Evolutionary conservation across 2,329 filamentous ascomycete species (phyloP).

Genomic region (Nigrograna mackinnonii): DNA sequence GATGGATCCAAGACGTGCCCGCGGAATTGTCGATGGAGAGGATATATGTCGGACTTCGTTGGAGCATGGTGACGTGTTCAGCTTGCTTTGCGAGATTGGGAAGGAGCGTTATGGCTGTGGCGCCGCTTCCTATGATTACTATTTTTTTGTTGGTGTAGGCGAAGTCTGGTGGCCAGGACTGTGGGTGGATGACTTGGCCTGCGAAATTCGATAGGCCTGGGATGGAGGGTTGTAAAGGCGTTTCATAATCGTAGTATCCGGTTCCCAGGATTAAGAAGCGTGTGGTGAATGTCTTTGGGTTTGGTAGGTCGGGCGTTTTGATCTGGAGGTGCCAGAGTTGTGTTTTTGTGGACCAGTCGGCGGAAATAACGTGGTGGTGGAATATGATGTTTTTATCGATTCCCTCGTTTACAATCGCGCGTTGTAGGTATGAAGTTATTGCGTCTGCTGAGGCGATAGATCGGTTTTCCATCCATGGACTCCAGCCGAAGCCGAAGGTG

Average conservation of each 20-base stretch:
- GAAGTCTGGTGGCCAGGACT: constrained; percentile 71
- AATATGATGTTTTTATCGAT: constrained; percentile 48
- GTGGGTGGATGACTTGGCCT: constrained; percentile 66
- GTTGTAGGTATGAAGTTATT: constrained; percentile 44
- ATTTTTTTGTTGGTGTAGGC: constrained; percentile 67
- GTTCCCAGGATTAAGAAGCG: constrained; percentile 59
- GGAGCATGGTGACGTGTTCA: constrained; percentile 70
- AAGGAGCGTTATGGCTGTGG: constrained; percentile 75
- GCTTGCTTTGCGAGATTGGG: constrained; percentile 68
- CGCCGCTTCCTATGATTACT: constrained; percentile 73
- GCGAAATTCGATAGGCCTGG: constrained; percentile 68
- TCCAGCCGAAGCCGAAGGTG: constrained; percentile 64
- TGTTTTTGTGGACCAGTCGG: constrained; percentile 28
- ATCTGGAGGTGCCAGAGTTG: constrained; percentile 28
- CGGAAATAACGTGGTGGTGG: constrained; percentile 37
- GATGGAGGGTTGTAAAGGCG: constrained; percentile 61
- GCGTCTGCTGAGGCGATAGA: constrained; percentile 42
- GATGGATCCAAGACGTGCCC: constrained; percentile 26
- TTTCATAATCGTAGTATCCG: constrained; percentile 73
- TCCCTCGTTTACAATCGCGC: constrained; percentile 38
- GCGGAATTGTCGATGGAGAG: constrained; percentile 43
- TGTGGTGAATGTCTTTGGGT: constrained; percentile 17
- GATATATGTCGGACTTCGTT: constrained; percentile 69
- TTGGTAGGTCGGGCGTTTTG: constrained; percentile 44
- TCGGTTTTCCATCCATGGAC: constrained; percentile 59